Evolutionary conservation across 345 rosid genomes (phyloP), one percentile per base, ranked within the genome.

Genomic region (Dipteronia dyeriana): DNA sequence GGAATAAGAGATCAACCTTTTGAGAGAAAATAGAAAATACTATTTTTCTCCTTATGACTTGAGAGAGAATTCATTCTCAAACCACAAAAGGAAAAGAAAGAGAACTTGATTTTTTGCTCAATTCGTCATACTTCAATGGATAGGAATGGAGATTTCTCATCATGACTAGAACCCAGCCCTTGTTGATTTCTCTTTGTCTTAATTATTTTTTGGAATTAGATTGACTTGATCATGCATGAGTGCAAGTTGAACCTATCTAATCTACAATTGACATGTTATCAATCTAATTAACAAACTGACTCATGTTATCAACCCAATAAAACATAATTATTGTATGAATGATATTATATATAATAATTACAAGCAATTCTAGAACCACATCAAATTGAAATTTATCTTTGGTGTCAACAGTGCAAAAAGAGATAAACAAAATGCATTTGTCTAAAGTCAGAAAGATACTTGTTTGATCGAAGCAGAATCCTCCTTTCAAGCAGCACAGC

Each of bases 401-500:
- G n/a, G 25, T 5, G 26, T 59, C 3, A 59, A 59, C 22, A 20
- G 6, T n/a, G 63, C 13, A 19, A 59, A 7, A 72, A 25, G n/a
- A 41, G 0, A 69, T 59, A 57, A 76, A 22, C n/a, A 39, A 67
- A 38, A 62, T 20, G 49, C 63, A 57, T 10, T 20, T 66, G 66
- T 51, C 65, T 60, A 71, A 71, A 71, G 67, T 61, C 66, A 45
- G 68, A 83, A 71, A 75, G 26, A 80, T 90, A 97, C 99, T 97
- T 97, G 84, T 94, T 87, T 72, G 99, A 92, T 78, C 97, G 97
- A 85, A 97, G 90, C 85, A 97, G 86, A 82, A 94, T 82, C 82
- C 98, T 88, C 86, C 99, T 87, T 83, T 97, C 98, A 81, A 94
- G 90, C 83, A 97, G 83, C 51, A 97, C 99, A 57, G 97, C 90